phyloP scores from a whole-genome alignment of 164 flowering plant genomes.

The Malania oleifera region DNA sequence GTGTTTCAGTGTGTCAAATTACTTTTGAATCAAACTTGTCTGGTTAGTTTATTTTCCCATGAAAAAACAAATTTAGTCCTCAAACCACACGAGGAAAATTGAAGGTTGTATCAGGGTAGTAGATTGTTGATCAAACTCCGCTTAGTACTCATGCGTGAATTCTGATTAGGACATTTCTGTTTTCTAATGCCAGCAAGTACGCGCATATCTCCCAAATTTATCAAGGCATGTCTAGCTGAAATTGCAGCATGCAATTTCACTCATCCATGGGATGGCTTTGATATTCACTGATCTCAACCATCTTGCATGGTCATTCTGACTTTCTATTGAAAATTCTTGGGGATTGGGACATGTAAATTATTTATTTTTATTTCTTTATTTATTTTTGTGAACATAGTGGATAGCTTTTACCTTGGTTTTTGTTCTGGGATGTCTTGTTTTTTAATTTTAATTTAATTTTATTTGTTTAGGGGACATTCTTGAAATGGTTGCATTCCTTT shows the following conservation, averaged over 20 bases:
- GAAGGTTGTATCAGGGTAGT: too few species aligned
- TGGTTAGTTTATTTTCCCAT: too few species aligned
- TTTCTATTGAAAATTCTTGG: not conserved
- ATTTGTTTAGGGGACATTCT: conserved; percentile 7
- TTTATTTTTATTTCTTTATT: not conserved
- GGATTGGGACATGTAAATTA: not conserved
- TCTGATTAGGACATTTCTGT: too few species aligned
- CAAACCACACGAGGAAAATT: too few species aligned
- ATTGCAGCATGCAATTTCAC: not conserved
- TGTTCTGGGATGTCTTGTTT: not conserved
- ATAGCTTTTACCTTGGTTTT: not conserved
- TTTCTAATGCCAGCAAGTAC: too few species aligned
- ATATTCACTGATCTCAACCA: not conserved
- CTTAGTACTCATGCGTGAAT: not conserved
- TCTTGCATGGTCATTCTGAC: not conserved
- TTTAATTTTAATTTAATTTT: too few species aligned
- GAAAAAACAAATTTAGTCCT: too few species aligned
- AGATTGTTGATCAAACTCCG: not conserved
- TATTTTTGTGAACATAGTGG: too few species aligned
- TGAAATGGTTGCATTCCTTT: conserved; percentile 6
- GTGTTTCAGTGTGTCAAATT: too few species aligned
- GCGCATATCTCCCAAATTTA: conserved; percentile 4
- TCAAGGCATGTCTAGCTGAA: conserved; percentile 6
- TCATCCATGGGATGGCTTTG: not conserved
- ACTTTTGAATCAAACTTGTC: too few species aligned